Evolutionary conservation across 163 green algal species (phyloP), one percentile per base, ranked within the genome.

Genomic region (Chlorella variabilis): DNA sequence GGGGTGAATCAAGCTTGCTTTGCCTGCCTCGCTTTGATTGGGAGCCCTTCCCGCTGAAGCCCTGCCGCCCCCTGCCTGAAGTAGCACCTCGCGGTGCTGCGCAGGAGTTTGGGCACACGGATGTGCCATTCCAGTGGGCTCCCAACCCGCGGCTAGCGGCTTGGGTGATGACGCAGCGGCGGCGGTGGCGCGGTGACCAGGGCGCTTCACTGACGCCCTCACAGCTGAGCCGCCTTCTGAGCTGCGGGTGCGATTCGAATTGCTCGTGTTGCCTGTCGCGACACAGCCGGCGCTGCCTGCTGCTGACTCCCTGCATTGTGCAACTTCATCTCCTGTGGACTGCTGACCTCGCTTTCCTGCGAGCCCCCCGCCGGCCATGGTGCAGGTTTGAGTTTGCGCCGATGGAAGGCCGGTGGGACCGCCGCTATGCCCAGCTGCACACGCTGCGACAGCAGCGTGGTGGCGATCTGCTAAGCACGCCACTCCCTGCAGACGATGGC

Each of bases 371-470:
- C n/a, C n/a, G n/a, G n/a, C n/a, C n/a, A 18, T 49, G 33, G 0
- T 38, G 63, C 63, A 82, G 78, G 38, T 83, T 83, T 65, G 27
- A 61, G 49, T 71, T 80, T 63, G 38, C 54, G n/a, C 45, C 75
- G 29, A 8, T 58, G 51, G 66, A 77, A 13, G 29, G 41, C 3
- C 27, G 18, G 15, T 83, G 78, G 78, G 78, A 61, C 8, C 21
- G 29, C 36, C 68, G 65, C 2, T 78, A 78, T 13, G 18, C 18
- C 2, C 78, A 83, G 78, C 54, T 83, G n/a, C 38, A 33, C 13
- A 17, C 62, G 51, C 21, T 83, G 49, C 51, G n/a, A n/a, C n/a
- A 21, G 36, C 51, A 71, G 67, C 59, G 31, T 17, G 54, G 13
- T 8, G 38, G 56, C n/a, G 41, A 38, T 36, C 4, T 42, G 23